Evolutionary conservation across 2,329 filamentous ascomycete species (phyloP), one percentile per base, ranked within the genome.

Genomic region (Mollisiaceae sp.): DNA sequence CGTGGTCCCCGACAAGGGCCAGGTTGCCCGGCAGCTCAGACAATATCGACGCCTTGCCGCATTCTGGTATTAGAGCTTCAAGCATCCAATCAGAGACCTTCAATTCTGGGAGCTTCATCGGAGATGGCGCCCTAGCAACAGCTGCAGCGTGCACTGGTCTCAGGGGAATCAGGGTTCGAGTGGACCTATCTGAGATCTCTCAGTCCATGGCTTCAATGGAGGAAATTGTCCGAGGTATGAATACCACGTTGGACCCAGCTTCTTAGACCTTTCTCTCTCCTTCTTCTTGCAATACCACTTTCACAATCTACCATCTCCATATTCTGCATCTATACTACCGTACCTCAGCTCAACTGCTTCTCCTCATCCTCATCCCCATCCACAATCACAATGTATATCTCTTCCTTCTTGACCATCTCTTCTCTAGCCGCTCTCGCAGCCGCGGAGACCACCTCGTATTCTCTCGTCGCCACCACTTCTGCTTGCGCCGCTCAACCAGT

Each of bases 401-500:
- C 68, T 65, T 67, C 68, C 59, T 62, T 72, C 55, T 64, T 74
- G 39, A 66, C 70, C 11, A 61, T 73, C 54, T 60, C 76, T 38
- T 60, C 74, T 38, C 70, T 74, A 58, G 32, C 76, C 39, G 72
- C 77, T 54, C 62, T 75, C 54, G 67, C 71, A n/a, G 68, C 71
- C 12, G 70, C 73, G 35, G 66, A 71, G 20, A 71, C 72, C 14
- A 61, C 56, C 41, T 71, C 66, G 15, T 63, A 60, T n/a, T 60
- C 50, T 2, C 20, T 67, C n/a, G 35, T 58, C 15, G 63, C 56
- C 35, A 67, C 66, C 22, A 67, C 62, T 1, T 65, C 68, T 14
- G 59, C 66, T 4, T 80, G 79, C 41, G 75, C 74, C 8, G 79
- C 76, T 1, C 73, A 78, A 63, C 70, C 73, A 47, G 78, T 80